These are phyloP conservation scores for Kandelia obovata DNA, from an alignment of 345 rosid genomes.

Conservation along the genomic window DNA sequence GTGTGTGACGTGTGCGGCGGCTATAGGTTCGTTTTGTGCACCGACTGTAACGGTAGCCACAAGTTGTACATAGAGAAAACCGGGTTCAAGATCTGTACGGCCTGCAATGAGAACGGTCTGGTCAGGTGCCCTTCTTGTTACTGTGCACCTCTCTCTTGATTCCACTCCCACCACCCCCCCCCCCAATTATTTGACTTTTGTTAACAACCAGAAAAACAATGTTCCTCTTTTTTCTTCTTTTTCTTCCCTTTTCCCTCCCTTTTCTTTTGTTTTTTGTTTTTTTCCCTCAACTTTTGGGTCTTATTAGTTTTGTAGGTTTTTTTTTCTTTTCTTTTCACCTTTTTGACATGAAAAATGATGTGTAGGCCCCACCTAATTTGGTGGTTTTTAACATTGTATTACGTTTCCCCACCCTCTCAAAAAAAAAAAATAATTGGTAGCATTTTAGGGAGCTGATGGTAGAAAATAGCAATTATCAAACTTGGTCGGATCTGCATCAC, in stretches of 20 bases:
- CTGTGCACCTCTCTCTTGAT: constrained; percentile 5
- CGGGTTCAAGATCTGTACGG: constrained; percentile 59
- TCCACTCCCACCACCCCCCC: no score
- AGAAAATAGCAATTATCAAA: no score
- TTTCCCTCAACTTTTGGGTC: no score
- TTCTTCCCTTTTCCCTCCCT: not conserved
- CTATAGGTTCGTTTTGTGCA: constrained; percentile 60
- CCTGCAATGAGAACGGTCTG: constrained; percentile 87
- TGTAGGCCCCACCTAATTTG: no score
- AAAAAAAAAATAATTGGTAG: no score
- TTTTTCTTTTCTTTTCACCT: no score
- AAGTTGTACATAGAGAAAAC: constrained; percentile 61
- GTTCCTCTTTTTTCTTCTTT: not conserved
- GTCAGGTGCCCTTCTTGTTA: constrained; percentile 83
- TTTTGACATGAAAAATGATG: no score
- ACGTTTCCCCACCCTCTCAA: no score
- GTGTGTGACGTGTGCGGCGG: constrained; percentile 67
- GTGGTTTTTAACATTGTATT: no score
- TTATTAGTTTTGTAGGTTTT: no score
- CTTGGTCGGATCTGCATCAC: no score
- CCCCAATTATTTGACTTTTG: not conserved
- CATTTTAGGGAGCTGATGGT: no score
- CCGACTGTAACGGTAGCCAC: constrained; percentile 69
- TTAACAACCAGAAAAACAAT: not conserved
- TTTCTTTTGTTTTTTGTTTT: not conserved